Percentiles rank a stretch among this genome's conserved stretches.
These are phyloP conservation scores for Trifolium dubium DNA, from an alignment of 306 rosid genomes.

Conservation along the genomic window DNA sequence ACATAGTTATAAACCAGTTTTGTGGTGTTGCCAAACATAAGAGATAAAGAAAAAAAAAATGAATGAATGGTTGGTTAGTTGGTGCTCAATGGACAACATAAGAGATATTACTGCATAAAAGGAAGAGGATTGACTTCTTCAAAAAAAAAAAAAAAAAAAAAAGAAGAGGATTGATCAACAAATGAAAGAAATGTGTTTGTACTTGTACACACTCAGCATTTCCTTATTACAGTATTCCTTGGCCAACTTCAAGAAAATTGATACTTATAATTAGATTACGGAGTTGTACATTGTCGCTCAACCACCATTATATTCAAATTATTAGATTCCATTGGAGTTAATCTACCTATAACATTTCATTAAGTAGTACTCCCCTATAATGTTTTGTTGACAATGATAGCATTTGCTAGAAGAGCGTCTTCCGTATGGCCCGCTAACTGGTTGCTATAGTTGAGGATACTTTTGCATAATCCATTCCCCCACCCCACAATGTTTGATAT, in stretches of 20 bases:
- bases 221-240: neutral
- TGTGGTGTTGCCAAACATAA: too few species aligned
- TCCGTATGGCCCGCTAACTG: neutral
- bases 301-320: slow-evolving; percentile 40
- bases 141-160: too few species aligned
- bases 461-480: neutral
- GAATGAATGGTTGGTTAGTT: too few species aligned
- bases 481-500: neutral
- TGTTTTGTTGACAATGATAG: neutral
- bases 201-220: slow-evolving; percentile 27
- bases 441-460: neutral
- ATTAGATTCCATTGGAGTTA: slow-evolving; percentile 24
- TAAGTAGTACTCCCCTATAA: too few species aligned
- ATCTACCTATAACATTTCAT: neutral
- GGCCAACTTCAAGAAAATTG: neutral
- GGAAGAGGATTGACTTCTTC: neutral
- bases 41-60: too few species aligned
- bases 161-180: slow-evolving; percentile 3
- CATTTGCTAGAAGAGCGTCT: slow-evolving; percentile 15
- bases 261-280: neutral
- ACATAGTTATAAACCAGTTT: too few species aligned
- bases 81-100: too few species aligned
- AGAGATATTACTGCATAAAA: too few species aligned
- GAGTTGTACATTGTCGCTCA: slow-evolving; percentile 23
- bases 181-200: slow-evolving; percentile 11